These are phyloP conservation scores for Piper longum DNA, from an alignment of 164 flowering plant species.

Conservation along the genomic window DNA sequence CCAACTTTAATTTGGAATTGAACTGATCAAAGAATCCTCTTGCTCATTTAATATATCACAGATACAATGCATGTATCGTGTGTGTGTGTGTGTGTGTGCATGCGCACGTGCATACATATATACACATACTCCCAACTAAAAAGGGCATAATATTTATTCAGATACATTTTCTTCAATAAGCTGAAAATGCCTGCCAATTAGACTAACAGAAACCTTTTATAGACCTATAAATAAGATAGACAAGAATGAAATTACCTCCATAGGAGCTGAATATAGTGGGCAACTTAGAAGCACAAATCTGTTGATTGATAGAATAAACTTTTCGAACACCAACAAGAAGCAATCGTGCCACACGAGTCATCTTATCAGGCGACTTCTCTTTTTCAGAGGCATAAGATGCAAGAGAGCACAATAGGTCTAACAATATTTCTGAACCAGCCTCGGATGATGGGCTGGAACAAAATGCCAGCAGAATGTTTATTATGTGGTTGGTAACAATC, in stretches of 20 bases:
- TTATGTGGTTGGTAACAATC: conserved; percentile 53
- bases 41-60: no score
- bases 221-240: background rate
- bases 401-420: conserved; percentile 55
- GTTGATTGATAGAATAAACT: conserved; percentile 44
- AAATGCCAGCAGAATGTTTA: conserved; percentile 41
- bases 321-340: conserved; percentile 65
- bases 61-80: no score
- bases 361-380: conserved; percentile 56
- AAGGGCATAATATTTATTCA: no score
- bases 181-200: no score
- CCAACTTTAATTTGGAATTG: no score
- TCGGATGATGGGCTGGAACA: conserved; percentile 41
- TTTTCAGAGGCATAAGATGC: conserved; percentile 32
- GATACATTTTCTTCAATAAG: no score
- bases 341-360: conserved; percentile 67
- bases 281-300: conserved; percentile 55
- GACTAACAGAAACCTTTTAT: no score
- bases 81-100: no score
- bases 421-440: conserved; percentile 45
- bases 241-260: conserved; percentile 39
- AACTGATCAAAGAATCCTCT: no score
- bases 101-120: no score
- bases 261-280: conserved; percentile 63
- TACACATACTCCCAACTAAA: no score